These are phyloP conservation scores for Botrytis cinerea DNA, from an alignment of 2,329 filamentous ascomycete species.

Conservation along the genomic window DNA sequence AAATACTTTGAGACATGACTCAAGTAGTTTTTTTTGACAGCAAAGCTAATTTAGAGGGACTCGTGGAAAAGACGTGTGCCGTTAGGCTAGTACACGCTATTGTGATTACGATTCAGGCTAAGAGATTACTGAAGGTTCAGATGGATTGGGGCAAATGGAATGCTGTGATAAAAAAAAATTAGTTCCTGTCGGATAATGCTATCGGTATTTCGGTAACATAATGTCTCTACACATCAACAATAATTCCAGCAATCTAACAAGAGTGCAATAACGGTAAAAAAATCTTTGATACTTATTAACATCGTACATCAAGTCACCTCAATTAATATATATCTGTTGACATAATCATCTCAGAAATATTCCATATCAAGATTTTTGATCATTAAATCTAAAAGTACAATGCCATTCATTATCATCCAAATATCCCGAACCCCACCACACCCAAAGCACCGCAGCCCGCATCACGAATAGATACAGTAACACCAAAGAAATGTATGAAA, in stretches of 20 bases:
- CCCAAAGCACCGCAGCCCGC: conserved; percentile 1
- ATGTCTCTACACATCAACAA: neutral
- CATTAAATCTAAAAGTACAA: conserved; percentile 20
- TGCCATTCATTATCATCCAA: conserved; percentile 20
- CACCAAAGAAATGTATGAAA: neutral
- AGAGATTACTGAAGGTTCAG: neutral
- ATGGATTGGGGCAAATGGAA: neutral
- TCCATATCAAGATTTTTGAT: neutral
- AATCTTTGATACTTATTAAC: neutral
- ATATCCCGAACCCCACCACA: conserved; percentile 8
- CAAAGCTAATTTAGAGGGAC: conserved; percentile 3
- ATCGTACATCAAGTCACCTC: fast-evolving
- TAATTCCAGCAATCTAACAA: neutral
- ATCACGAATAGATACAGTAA: conserved; percentile 13
- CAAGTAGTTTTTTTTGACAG: conserved; percentile 2
- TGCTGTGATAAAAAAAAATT: neutral
- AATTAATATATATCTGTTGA: neutral
- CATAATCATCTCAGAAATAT: neutral
- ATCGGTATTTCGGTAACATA: no score
- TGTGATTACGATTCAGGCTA: neutral
- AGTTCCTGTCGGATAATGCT: neutral
- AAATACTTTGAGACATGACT: neutral
- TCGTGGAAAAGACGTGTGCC: conserved; percentile 1
- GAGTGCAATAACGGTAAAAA: fast-evolving
- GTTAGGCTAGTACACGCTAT: neutral